Base-by-base conservation (phyloP, 768 basidiomycete genomes). In the Paxillus rubicundulus region DNA sequence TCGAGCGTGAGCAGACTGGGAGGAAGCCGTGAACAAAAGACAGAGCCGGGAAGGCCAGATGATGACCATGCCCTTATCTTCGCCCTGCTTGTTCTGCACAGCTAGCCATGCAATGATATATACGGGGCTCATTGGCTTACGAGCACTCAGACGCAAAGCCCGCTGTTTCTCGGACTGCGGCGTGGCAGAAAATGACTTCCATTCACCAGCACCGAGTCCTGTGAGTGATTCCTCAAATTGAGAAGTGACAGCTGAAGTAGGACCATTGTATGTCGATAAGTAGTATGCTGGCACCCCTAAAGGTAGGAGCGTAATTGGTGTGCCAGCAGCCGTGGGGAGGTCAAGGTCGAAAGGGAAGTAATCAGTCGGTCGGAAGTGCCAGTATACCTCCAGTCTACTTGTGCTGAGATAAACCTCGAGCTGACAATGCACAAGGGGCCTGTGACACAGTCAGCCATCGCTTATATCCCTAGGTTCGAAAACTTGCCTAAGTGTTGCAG, bases 51-150 rank as follows among this genome's bases (percentile, higher is more conserved):
- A 68, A 2, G 90, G 89, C 74, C 89, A 92, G 55, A 91, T 82
- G 45, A 87, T 72, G n/a, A 79, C 73, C 28, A 88, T 71, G 1
- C 89, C 89, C 59, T 89, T 90, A 57, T 89, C 87, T 64, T 91
- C 89, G 30, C 86, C 87, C 57, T 86, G 87, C 55, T 79, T 84
- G 60, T 88, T 88, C 66, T 89, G 81, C 17, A 91, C 85, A 30
- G 77, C 78, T 34, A 90, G 75, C 84, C 85, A 91, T 4, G 80
- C 86, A 47, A 91, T 82, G 41, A 89, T 67, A 64, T 82, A 89
- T 14, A 60, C 58, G 2, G 67, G 66, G 39, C 37, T 51, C 36
- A 52, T 47, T 42, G 50, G 48, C 48, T 59, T 58, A 50, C 42
- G 62, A 28, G 34, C 54, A 47, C 61, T 59, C 34, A 53, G 42